Base-by-base conservation (phyloP, 352 stramenopile genomes). In the Phytophthora cactorum region DNA sequence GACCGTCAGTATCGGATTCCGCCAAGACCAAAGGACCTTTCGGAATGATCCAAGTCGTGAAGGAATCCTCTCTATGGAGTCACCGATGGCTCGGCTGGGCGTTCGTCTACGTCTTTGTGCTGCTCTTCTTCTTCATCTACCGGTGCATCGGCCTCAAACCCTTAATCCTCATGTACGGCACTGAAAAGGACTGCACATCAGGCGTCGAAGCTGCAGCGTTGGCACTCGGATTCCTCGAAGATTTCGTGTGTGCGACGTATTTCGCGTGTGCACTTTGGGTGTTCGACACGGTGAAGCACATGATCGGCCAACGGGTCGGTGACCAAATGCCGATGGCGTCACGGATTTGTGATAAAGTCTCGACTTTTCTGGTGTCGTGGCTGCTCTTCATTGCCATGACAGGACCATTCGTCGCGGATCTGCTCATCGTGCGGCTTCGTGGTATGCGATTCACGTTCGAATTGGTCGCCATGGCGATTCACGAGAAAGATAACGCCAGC, bases 361-460 rank as follows among this genome's bases (percentile, higher is more conserved):
- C 52, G 1, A 67, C 70, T 0, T 89, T 86, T 47, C 3, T 68
- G 4, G 49, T 76, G 4, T 81, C 63, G 12, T 72, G 76, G 31
- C 2, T 60, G 0, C 60, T 85, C 4, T 81, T 82, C 46, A 38
- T 72, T 1, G 32, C 61, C 3, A 63, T 58, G 43, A 51, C 74
- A 8, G 43, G 51, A 6, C 69, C 75, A 3, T 77, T 84, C 36
- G 58, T 68, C 1, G 70, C 70, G 1, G 78, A 87, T 49, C 55
- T 75, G 41, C 46, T 85, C 46, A 59, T 86, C 14, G 51, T 89
- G 29, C 71, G 68, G 5, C 68, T 75, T 1, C 72, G 71, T 0
- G 38, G 72, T 12, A 75, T 77, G 57, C 76, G 78, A 14, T 81
- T 86, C 55, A 86, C 76, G 32, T 81, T 82, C 17, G 78, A 86